These are phyloP conservation scores for Barnettozyma botsteinii DNA, from an alignment of 805 yeast genomes.

Conservation along the genomic window DNA sequence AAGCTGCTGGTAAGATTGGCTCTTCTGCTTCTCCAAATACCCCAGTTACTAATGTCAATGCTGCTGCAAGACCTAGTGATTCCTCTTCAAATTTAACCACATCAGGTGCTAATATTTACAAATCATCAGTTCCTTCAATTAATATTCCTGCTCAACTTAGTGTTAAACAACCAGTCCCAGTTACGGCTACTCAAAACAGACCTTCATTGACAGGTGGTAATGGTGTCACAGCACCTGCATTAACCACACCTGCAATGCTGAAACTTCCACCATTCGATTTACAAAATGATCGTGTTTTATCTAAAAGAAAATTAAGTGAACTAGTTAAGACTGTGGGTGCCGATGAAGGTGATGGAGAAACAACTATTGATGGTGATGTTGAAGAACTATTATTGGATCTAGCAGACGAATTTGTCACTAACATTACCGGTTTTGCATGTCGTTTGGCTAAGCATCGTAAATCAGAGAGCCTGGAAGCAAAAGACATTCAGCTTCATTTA, in stretches of 20 bases:
- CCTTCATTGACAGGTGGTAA: slow-evolving; percentile 84
- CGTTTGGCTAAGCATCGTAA: slow-evolving; percentile 92
- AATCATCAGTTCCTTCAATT: slow-evolving; percentile 49
- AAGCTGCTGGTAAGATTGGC: slow-evolving; percentile 11
- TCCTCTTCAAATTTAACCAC: slow-evolving; percentile 23
- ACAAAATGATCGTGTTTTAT: slow-evolving; percentile 75
- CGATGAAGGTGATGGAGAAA: slow-evolving; percentile 88
- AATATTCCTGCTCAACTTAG: slow-evolving; percentile 68
- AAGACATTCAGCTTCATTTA: slow-evolving; percentile 85
- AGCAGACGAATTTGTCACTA: slow-evolving; percentile 91
- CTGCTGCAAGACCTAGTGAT: slow-evolving; percentile 39
- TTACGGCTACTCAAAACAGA: slow-evolving; percentile 58
- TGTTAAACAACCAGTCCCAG: slow-evolving; percentile 61
- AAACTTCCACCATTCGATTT: slow-evolving; percentile 80
- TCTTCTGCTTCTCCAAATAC: slow-evolving; percentile 28
- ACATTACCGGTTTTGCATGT: slow-evolving; percentile 91
- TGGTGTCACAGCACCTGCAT: slow-evolving; percentile 62
- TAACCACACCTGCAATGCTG: slow-evolving; percentile 69
- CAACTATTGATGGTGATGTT: slow-evolving; percentile 90
- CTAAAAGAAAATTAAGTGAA: slow-evolving; percentile 85
- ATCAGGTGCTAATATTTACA: slow-evolving; percentile 29
- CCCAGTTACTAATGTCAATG: slow-evolving; percentile 43
- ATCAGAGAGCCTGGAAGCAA: slow-evolving; percentile 77
- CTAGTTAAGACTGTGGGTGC: slow-evolving; percentile 76
- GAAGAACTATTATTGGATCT: slow-evolving; percentile 86